Evolutionary conservation across 148 eudicot genomes (phyloP).

Genomic region (Fallopia convolvulus): DNA sequence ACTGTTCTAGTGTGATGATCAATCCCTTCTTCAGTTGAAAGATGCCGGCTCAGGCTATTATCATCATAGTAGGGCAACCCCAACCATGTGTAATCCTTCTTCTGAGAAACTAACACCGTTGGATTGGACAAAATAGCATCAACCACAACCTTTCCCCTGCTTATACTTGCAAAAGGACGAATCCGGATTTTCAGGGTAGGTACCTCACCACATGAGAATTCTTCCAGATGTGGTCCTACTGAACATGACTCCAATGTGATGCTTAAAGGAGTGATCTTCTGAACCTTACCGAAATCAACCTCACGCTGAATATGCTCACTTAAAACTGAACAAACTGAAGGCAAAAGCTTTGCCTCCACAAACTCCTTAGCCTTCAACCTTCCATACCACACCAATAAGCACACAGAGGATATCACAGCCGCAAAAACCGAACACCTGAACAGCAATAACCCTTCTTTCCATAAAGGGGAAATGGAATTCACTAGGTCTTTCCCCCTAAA

Average conservation of each 20-base stretch:
- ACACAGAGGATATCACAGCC: constrained; percentile 81
- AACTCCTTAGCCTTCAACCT: constrained; percentile 66
- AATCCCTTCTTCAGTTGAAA: constrained; percentile 92
- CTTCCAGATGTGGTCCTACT: constrained; percentile 80
- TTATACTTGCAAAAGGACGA: constrained; percentile 77
- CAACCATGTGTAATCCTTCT: constrained; percentile 87
- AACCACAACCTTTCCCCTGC: constrained; percentile 83
- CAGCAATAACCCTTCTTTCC: constrained; percentile 82
- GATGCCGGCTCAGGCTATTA: constrained; percentile 42
- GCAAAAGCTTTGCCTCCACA: constrained; percentile 68
- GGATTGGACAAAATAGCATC: constrained; percentile 88
- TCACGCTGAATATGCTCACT: constrained; percentile 83
- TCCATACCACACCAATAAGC: constrained; percentile 84
- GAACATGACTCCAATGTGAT: constrained; percentile 92
- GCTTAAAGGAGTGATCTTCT: constrained; percentile 78
- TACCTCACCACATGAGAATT: constrained; percentile 92
- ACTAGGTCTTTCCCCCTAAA: constrained; percentile 43
- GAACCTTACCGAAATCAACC: constrained; percentile 81
- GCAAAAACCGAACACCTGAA: constrained; percentile 74
- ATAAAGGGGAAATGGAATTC: constrained; percentile 49
- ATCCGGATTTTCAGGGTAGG: constrained; percentile 66
- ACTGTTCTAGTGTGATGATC: constrained; percentile 76
- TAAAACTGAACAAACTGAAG: constrained; percentile 68
- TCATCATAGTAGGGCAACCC: constrained; percentile 80
- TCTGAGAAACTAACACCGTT: constrained; percentile 73